A percentile compares a stretch with the other conserved stretches of the same genome.
phyloP scores from a whole-genome alignment of 257 asterid species.

The Handroanthus guayacan region DNA sequence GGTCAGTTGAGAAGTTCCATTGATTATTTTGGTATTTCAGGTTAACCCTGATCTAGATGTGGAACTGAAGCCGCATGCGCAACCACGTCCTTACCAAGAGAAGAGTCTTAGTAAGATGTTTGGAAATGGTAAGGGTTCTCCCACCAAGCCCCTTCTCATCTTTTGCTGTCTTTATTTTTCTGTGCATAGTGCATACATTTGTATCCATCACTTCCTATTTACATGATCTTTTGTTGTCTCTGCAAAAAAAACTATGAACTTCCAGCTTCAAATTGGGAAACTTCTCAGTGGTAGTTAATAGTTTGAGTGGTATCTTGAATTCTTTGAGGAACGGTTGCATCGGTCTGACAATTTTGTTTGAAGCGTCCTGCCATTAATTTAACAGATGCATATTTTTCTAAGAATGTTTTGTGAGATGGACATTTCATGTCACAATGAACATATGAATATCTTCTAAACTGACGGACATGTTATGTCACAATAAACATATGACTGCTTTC shows the following conservation, averaged over 20 bases:
- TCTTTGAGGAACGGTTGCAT: not conserved
- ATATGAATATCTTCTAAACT: not conserved
- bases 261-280: not conserved
- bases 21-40: slow-evolving; percentile 43
- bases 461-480: too few relatives aligned
- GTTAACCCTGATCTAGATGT: slow-evolving; percentile 81
- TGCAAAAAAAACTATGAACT: slow-evolving; percentile 3
- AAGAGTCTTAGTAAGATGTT: slow-evolving; percentile 89
- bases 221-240: not conserved
- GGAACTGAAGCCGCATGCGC: slow-evolving; percentile 87
- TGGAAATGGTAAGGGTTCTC: slow-evolving; percentile 67
- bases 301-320: not conserved
- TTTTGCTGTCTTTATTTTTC: not conserved
- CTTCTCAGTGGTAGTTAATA: not conserved
- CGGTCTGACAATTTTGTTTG: not conserved
- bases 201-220: not conserved
- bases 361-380: not conserved
- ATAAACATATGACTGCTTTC: too few relatives aligned
- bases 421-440: not conserved
- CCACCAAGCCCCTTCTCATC: not conserved
- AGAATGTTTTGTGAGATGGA: not conserved
- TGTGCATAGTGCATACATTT: not conserved
- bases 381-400: not conserved
- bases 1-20: slow-evolving; percentile 18
- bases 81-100: slow-evolving; percentile 89